Base-by-base conservation (phyloP, 352 stramenopile species). In the Globisporangium nunn region DNA sequence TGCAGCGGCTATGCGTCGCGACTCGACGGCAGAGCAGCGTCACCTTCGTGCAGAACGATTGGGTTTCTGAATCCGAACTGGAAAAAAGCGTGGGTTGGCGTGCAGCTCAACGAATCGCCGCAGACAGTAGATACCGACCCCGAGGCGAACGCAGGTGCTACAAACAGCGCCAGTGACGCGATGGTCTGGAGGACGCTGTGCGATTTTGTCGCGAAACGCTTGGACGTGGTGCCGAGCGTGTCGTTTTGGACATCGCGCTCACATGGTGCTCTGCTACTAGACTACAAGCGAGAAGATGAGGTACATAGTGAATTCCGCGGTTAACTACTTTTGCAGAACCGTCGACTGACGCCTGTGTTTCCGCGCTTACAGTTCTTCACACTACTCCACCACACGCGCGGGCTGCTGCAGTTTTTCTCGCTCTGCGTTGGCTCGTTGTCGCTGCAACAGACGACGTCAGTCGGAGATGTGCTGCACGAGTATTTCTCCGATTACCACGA, bases 271-370 rank as follows among this genome's bases (percentile, higher is more conserved):
- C 44, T n/a, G 28, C 10, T 44, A 39, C 49, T 59, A 0, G 61
- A 79, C 54, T 81, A 64, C 60, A 78, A 75, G 50, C 67, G 64
- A 43, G 62, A 79, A 43, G 67, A 81, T 29, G 72, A 78, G 57
- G 70, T 81, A n/a, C 4, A 47, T 14, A 28, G 0, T 29, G 41
- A 4, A 47, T 7, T 14, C 40, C 7, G 40, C 15, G 7, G 12
- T 6, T 17, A n/a, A 2, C 40, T 17, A 17, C 40, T 45, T 12
- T 2, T 17, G 39, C 53, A 52, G 15, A 23, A 23, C 29, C 39
- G 3, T 35, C 49, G 10, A 54, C 6, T 35, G 35, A 6, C 12
- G 28, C 3, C 5, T 46, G 15, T n/a, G 58, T 37, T 45, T 35
- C 29, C 39, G 12, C 35, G 30, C 45, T 33, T 8, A 14, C 46